These are phyloP conservation scores for Hanseniaspora mollemarum DNA, from an alignment of 805 yeast genomes.

Conservation along the genomic window DNA sequence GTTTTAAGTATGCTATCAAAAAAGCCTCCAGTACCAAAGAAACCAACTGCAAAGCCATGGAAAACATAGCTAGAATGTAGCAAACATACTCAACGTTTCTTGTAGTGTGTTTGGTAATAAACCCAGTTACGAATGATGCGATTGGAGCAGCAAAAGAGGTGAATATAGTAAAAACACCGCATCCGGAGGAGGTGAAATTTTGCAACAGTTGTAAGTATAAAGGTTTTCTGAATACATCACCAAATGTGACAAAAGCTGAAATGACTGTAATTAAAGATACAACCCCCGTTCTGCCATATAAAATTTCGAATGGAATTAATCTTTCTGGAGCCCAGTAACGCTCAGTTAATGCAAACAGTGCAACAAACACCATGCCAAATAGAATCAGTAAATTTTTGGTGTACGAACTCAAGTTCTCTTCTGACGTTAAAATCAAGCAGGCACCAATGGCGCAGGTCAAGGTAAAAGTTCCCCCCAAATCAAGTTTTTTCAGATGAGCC, in stretches of 20 bases:
- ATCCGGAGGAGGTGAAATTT: conserved; percentile 40
- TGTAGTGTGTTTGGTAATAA: conserved; percentile 30
- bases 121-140: conserved; percentile 48
- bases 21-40: conserved; percentile 20
- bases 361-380: conserved; percentile 17
- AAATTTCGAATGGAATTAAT: conserved; percentile 45
- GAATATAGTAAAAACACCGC: conserved; percentile 46
- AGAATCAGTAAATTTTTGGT: conserved; percentile 28
- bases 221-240: conserved; percentile 48
- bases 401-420: conserved; percentile 33
- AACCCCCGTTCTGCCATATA: conserved; percentile 45
- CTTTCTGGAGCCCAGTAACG: conserved; percentile 37
- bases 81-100: conserved; percentile 26
- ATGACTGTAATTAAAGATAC: conserved; percentile 41
- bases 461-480: conserved; percentile 52
- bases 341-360: conserved; percentile 30
- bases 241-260: conserved; percentile 34
- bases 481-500: conserved; percentile 47
- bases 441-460: conserved; percentile 45
- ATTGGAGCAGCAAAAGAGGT: conserved; percentile 44
- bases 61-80: conserved; percentile 22
- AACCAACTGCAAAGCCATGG: conserved; percentile 22
- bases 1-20: conserved; percentile 21
- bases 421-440: conserved; percentile 38
- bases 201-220: conserved; percentile 45